phyloP scores from a whole-genome alignment of 345 rosid species.

The Populus deltoides region DNA sequence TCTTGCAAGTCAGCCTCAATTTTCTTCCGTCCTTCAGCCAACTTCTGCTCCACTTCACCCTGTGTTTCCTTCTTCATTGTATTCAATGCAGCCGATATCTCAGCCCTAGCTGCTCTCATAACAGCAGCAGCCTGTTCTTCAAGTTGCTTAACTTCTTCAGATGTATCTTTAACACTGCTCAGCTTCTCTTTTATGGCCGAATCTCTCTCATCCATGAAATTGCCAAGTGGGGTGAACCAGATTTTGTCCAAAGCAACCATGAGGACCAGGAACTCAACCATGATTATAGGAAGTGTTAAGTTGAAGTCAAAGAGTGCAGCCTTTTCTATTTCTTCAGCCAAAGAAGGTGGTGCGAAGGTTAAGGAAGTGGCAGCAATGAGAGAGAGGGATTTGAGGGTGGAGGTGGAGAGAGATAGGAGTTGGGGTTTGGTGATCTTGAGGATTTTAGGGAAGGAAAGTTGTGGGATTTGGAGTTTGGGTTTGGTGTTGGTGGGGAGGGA shows the following conservation, averaged over 20 bases:
- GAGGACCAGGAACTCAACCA: conserved; percentile 69
- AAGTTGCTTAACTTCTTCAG: conserved; percentile 74
- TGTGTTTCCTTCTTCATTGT: conserved; percentile 92
- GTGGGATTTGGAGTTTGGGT: conserved; percentile 38
- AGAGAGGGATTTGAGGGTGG: conserved; percentile 59
- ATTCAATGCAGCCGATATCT: conserved; percentile 77
- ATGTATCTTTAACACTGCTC: conserved; percentile 70
- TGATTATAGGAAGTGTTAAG: conserved; percentile 83
- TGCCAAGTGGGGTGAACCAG: conserved; percentile 78
- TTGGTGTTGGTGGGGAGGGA: conserved; percentile 31
- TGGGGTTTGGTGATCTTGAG: conserved; percentile 32
- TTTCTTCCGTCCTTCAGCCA: conserved; percentile 67
- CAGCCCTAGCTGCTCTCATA: conserved; percentile 88
- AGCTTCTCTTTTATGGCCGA: conserved; percentile 75
- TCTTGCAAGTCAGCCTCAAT: conserved; percentile 78
- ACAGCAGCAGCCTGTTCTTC: conserved; percentile 78
- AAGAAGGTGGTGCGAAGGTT: conserved; percentile 60
- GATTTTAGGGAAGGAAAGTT: conserved; percentile 33
- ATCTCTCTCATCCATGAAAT: conserved; percentile 85
- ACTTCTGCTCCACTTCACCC: conserved; percentile 64
- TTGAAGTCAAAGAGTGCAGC: conserved; percentile 94
- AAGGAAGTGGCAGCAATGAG: conserved; percentile 48
- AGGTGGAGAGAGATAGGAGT: conserved; percentile 35
- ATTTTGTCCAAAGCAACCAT: conserved; percentile 86
- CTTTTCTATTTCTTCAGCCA: conserved; percentile 79